Evolutionary conservation across 2,329 filamentous ascomycete genomes (phyloP), one percentile per base, ranked within the genome.

Genomic region (Cercospora zeina): DNA sequence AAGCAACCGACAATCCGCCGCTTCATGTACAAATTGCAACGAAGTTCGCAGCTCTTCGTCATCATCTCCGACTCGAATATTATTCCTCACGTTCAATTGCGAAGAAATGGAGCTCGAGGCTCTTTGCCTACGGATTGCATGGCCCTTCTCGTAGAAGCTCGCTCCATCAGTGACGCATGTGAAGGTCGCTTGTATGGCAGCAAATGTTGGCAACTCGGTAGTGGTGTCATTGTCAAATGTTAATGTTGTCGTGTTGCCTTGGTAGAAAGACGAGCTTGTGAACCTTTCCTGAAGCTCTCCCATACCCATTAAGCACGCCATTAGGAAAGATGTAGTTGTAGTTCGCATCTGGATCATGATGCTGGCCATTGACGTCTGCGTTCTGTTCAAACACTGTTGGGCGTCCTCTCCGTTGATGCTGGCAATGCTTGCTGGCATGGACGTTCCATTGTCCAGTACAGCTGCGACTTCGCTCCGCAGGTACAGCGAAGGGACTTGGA

Each of bases 1-100:
- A 61, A 72, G 78, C 68, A 77, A 71, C 30, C 75, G 67, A 62
- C 76, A 78, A 57, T 78, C 77, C 0, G 76, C 76, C 0, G 76
- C 75, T 62, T 77, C 76, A 54, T 78, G 77, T 24, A 77, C 72
- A 63, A 77, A 78, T 59, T 78, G 75, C 11, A 77, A 67, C 1
- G 77, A 76, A n/a, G 73, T 77, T 10, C 58, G 47, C n/a, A n/a
- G n/a, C n/a, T n/a, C n/a, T 11, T 45, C 59, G 5, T 61, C 59
- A 16, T 39, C 36, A 42, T 76, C 69, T 24, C 60, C 66, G 4
- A 68, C 67, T 1, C 72, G 69, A 59, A 77, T 75, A 51, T 73
- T 75, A 37, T 73, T 71, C 11, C 73, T 69, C 9, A 76, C 61
- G 36, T 78, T 78, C 19, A 77, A 16, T 39, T 39, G 36, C 2